Base-by-base conservation (phyloP, 1,284 basidiomycete genomes). In the Ganoderma multipileum region DNA sequence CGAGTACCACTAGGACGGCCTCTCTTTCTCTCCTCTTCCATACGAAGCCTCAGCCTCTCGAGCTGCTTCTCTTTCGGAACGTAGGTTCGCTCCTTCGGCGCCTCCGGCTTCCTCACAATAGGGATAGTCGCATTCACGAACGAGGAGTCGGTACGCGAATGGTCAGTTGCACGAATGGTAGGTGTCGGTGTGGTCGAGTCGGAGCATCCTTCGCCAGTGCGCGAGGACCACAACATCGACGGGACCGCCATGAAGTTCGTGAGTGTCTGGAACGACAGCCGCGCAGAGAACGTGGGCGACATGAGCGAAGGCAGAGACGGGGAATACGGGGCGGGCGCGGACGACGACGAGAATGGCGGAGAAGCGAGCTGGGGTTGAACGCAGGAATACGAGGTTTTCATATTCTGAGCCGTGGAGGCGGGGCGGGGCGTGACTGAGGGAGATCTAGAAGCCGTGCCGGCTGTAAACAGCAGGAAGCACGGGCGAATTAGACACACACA, bases 1-100 rank as follows among this genome's bases (percentile, higher is more conserved):
- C 69, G 66, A 3, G 61, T 50, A 18, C 62, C 67, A 8, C 39
- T 60, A n/a, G 64, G 54, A 18, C 65, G 44, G 55, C 73, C 73
- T 59, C 65, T 60, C 54, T 64, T 72, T 83, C 71, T 78, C 76
- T 84, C 82, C 57, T 80, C 76, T 72, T 84, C 82, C 76, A 92
- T 79, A 71, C 87, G 85, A 54, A 78, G 74, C 76, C 82, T 84
- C 73, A 93, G 79, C 78, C 85, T 88, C 74, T 86, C 84, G 73
- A 93, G 77, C 76, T 93, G 91, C 72, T 81, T 85, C 74, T 89
- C 85, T 75, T 86, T 89, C 26, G 89, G 83, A 61, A 91, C 87
- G 75, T 82, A 91, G 59, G 78, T 79, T 61, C 81, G 74, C 72
- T 76, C 79, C 72, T 67, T 72, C 61, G 73, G 57, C 44, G 68